phyloP scores from a whole-genome alignment of 345 rosid genomes.

The Aegle marmelos region DNA sequence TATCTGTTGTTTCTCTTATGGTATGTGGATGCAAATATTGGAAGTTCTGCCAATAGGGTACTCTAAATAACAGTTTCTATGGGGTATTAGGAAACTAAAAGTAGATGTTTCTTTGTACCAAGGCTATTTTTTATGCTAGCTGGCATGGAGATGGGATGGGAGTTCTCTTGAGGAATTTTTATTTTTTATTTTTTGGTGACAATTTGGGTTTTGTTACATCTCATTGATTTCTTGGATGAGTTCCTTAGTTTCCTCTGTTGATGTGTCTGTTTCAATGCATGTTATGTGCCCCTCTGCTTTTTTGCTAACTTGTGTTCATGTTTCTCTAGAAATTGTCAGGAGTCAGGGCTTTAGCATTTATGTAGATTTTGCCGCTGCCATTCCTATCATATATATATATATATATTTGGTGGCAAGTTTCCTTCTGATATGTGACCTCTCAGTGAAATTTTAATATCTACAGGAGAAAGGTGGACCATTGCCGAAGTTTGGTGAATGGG shows the following conservation, averaged over 20 bases:
- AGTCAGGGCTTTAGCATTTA: background rate
- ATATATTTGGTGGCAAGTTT: too few relatives aligned
- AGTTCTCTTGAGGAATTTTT: background rate
- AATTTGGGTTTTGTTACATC: background rate
- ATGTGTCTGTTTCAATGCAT: background rate
- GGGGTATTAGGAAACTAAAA: background rate
- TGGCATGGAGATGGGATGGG: background rate
- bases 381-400: too few relatives aligned
- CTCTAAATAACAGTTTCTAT: background rate
- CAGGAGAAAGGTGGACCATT: slow-evolving; percentile 46
- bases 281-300: background rate
- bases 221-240: background rate
- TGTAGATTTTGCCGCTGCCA: background rate
- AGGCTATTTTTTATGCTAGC: background rate
- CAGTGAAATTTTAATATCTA: background rate
- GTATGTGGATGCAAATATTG: background rate
- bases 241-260: background rate
- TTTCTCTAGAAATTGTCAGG: background rate
- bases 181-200: background rate
- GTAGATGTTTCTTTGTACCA: background rate
- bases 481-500: slow-evolving; percentile 68
- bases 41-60: background rate
- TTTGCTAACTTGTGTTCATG: background rate
- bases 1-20: background rate
- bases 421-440: background rate